phyloP scores from a whole-genome alignment of 169 alveolate species.

The Cystoisospora suis region DNA sequence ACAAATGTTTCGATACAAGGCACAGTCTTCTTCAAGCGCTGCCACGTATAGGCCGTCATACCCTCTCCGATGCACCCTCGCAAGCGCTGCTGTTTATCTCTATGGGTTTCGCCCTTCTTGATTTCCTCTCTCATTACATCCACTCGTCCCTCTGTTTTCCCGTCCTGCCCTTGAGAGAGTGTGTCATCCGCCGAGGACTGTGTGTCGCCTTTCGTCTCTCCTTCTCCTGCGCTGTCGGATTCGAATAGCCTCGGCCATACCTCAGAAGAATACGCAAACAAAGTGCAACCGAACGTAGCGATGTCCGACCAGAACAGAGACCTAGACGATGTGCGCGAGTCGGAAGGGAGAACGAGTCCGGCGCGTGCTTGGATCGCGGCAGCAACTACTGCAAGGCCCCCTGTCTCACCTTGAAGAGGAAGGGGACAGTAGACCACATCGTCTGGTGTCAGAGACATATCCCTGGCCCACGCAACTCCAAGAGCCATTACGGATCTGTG shows the following conservation, averaged over 20 bases:
- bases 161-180: not conserved
- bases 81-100: not conserved
- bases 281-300: slow-evolving; percentile 5
- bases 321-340: not conserved
- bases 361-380: slow-evolving; percentile 34
- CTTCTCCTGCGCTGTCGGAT: not conserved
- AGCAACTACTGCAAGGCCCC: not conserved
- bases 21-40: not conserved
- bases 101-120: too few species aligned
- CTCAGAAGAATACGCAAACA: not conserved
- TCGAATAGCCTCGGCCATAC: not conserved
- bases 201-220: not conserved
- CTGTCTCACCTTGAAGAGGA: not conserved
- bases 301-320: slow-evolving; percentile 23
- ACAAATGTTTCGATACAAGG: not conserved
- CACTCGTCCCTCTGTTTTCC: not conserved
- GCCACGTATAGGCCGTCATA: not conserved
- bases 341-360: not conserved
- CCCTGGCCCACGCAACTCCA: slow-evolving; percentile 18
- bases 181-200: not conserved
- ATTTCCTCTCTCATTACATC: not conserved
- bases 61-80: slow-evolving; percentile 33
- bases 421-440: slow-evolving; percentile 21
- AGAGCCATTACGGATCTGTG: not conserved
- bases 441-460: not conserved